Percentiles rank a stretch among this genome's conserved stretches.
These are phyloP conservation scores for Mycena crocata DNA, from an alignment of 768 basidiomycete species.

Conservation along the genomic window DNA sequence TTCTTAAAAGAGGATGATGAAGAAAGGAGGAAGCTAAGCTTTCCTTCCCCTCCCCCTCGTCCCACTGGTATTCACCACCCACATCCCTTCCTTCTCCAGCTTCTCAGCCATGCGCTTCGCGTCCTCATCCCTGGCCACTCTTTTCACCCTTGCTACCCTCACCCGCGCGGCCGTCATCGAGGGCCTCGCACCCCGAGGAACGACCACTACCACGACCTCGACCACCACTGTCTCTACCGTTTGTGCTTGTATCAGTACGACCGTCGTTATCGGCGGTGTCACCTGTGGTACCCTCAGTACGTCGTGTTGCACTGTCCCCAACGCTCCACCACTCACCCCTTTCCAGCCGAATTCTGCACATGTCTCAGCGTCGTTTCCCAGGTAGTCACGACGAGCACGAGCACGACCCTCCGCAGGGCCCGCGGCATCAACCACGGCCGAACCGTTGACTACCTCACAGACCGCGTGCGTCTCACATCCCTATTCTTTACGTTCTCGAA, in stretches of 20 bases:
- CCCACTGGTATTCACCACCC: conserved; percentile 5
- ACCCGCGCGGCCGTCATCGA: background rate
- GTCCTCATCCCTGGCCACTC: background rate
- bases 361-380: background rate
- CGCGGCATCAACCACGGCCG: background rate
- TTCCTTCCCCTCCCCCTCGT: background rate
- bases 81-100: conserved; percentile 7
- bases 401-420: background rate
- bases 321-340: background rate
- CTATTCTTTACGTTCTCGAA: background rate
- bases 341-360: conserved; percentile 1
- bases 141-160: conserved; percentile 4
- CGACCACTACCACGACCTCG: too few species aligned
- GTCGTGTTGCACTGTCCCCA: background rate
- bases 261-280: background rate
- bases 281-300: background rate
- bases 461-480: background rate
- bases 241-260: background rate
- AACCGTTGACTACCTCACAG: background rate
- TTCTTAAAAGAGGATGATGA: too few species aligned
- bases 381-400: background rate
- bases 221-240: too few species aligned
- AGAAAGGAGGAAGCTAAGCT: too few species aligned
- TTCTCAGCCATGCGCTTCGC: conserved; percentile 2
- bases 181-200: background rate